Conservation (phyloP, 306 rosid genomes). For the Acmispon strigosus region DNA sequence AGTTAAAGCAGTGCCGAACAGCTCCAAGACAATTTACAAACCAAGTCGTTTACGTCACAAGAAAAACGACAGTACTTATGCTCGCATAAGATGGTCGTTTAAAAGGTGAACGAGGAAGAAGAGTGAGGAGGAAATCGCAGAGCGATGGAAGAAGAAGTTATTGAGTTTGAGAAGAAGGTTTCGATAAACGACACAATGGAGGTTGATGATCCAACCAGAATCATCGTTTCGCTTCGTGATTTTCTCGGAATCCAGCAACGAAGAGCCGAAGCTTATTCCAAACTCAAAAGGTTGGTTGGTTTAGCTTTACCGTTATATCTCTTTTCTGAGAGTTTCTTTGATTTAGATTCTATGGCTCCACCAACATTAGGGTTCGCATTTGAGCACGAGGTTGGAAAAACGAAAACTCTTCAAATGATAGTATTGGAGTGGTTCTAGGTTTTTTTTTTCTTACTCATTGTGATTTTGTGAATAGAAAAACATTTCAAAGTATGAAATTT, state of each 20-base stretch:
- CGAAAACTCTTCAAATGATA: too few species aligned
- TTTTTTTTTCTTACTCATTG: neutral
- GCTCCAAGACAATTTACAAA: too few species aligned
- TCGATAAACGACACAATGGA: slow-evolving; percentile 43
- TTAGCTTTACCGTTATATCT: too few species aligned
- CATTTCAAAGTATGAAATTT: neutral
- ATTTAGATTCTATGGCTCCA: neutral
- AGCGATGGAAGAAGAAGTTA: slow-evolving; percentile 49
- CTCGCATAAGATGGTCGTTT: too few species aligned
- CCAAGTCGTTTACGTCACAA: too few species aligned
- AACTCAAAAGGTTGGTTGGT: slow-evolving; percentile 51
- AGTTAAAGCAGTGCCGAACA: too few species aligned
- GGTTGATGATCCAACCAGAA: slow-evolving; percentile 32
- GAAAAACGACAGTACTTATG: too few species aligned
- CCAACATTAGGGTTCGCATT: neutral
- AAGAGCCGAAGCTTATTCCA: slow-evolving; percentile 73
- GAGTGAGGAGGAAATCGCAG: neutral
- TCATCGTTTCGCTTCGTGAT: slow-evolving; percentile 42
- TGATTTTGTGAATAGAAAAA: neutral
- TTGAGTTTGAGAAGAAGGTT: slow-evolving; percentile 55
- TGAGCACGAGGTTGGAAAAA: neutral
- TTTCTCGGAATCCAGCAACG: slow-evolving; percentile 68
- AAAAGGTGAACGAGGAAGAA: neutral
- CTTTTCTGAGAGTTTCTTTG: neutral
- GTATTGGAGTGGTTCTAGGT: neutral